A percentile compares a stretch with the other conserved stretches of the same genome.
phyloP scores from a whole-genome alignment of 2,329 filamentous ascomycete species.

The Clonostachys chloroleuca region DNA sequence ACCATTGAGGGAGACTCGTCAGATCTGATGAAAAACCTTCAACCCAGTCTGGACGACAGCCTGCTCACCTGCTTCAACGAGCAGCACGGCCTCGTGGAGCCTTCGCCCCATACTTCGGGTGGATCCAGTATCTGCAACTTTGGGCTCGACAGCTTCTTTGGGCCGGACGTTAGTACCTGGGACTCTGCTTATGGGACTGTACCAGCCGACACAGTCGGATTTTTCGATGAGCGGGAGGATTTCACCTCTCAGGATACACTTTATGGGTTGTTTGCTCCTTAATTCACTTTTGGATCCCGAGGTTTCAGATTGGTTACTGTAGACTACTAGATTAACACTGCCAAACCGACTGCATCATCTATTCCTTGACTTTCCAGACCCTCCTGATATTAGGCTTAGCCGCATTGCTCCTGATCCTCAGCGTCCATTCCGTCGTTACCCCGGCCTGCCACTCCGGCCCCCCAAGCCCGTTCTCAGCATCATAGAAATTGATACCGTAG shows the following conservation, averaged over 20 bases:
- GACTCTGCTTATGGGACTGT: no score
- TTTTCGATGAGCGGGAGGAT: background rate
- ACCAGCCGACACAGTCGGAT: background rate
- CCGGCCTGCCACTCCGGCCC: slow-evolving; percentile 8
- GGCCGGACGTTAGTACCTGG: background rate
- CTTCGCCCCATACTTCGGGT: background rate
- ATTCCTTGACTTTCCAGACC: slow-evolving; percentile 4
- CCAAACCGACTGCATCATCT: no score
- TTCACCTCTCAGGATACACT: background rate
- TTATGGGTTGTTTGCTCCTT: background rate
- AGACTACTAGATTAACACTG: no score
- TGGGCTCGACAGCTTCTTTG: background rate
- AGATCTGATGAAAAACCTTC: no score
- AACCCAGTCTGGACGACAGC: slow-evolving; percentile 8
- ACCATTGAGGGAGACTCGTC: slow-evolving; percentile 14
- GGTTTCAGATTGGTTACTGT: no score
- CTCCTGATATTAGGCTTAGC: slow-evolving; percentile 8
- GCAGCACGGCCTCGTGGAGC: no score
- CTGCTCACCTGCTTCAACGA: background rate
- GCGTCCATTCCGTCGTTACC: slow-evolving; percentile 7
- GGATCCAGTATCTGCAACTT: background rate
- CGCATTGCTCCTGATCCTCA: slow-evolving; percentile 6
- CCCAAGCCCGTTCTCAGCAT: slow-evolving; percentile 7
- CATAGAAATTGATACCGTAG: slow-evolving; percentile 9
- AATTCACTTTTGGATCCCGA: no score